Base-by-base conservation (phyloP, 371 early-diverging fungal species). In the Sporodiniella umbellata region DNA sequence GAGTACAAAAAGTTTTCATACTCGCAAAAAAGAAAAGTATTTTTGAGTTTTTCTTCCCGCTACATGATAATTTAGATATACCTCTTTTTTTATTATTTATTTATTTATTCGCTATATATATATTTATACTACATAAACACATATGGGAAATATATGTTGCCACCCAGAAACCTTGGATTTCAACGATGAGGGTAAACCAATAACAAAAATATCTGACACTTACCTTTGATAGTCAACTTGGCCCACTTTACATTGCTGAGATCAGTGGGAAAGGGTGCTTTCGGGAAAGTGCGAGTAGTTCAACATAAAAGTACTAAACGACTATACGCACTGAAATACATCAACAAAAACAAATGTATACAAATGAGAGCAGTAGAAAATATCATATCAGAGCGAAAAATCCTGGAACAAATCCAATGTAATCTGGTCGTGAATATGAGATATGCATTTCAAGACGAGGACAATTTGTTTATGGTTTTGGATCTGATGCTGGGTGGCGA, bases 401-500 rank as follows among this genome's bases (percentile, higher is more conserved):
- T 85, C 17, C 47, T 85, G 8, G 80, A 83, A 59, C 70, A 72
- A 19, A 57, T 83, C 26, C 66, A 73, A 15, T 68, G 65, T 47
- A 67, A 73, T 7, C 62, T 82, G 25, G 65, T 84, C 53, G 85
- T 86, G 23, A 89, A 89, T 68, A 55, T 89, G 59, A 75, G 89
- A 19, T 89, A 83, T 64, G 88, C 90, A 7, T 90, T 90, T 62
- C 89, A 90, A 68, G 91, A 90, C 60, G 91, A 89, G 46, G 85
- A 86, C 31, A 84, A 85, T 48, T 52, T 90, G 45, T 90, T 85
- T 49, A 88, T 90, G 91, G 81, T 86, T 8, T 56, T 90, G n/a
- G 91, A 90, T 62, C 66, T 89, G 17, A 88, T 86, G 88, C 58
- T 87, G 12, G 95, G 96, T 45, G 96, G 96, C 8, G 97, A 96